Conservation (phyloP, 192 early-diverging fungal species). For the Dissophora globulifera region DNA sequence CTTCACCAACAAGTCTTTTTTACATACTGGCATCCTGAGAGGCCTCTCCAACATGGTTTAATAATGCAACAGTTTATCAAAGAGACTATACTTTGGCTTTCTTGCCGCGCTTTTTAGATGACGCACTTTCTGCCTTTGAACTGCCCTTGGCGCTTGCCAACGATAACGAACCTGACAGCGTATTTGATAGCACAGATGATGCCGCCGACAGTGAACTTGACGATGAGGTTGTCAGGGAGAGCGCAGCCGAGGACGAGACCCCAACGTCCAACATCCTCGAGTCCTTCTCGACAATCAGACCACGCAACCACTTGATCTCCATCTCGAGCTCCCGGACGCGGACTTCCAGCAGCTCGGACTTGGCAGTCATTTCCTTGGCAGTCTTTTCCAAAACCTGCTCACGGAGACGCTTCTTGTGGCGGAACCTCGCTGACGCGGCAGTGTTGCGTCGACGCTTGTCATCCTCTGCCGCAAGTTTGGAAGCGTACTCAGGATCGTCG, state of each 20-base stretch:
- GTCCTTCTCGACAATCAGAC: conserved; percentile 81
- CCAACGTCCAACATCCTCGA: conserved; percentile 40
- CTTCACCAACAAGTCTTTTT: no score
- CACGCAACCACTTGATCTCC: conserved; percentile 92
- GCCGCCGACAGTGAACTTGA: not conserved
- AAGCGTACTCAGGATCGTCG: conserved; percentile 30
- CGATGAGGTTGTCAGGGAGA: not conserved
- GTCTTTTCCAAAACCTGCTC: conserved; percentile 88
- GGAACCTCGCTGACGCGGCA: conserved; percentile 93
- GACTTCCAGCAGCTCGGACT: conserved; percentile 80
- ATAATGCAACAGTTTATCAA: no score
- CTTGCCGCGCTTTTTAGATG: conserved; percentile 25
- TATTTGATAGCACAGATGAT: not conserved
- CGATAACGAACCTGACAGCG: not conserved
- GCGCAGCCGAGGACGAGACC: not conserved
- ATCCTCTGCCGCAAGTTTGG: conserved; percentile 64
- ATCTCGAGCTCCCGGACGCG: conserved; percentile 88
- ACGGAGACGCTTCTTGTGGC: conserved; percentile 92
- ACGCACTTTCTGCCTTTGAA: conserved; percentile 7
- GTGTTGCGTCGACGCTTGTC: conserved; percentile 97
- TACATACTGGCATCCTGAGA: no score
- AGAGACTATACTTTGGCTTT: conserved; percentile 11
- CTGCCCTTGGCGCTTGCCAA: no score
- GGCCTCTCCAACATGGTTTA: no score
- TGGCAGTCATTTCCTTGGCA: conserved; percentile 82